A percentile compares a stretch with the other conserved stretches of the same genome.
phyloP scores from a whole-genome alignment of 1,284 basidiomycete genomes.

The Inonotus obliquus region DNA sequence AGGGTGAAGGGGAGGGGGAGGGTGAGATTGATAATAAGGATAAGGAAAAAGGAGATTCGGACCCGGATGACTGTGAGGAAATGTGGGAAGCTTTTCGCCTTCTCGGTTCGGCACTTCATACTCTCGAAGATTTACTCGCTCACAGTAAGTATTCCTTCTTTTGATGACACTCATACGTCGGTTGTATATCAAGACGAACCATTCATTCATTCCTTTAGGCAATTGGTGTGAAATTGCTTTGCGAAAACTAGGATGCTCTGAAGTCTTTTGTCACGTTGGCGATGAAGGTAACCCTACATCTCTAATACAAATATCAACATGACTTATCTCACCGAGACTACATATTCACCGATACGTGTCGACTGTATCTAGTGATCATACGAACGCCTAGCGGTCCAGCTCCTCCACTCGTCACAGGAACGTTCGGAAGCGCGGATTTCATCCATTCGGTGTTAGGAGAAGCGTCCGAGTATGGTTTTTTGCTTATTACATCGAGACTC shows the following conservation, averaged over 20 bases:
- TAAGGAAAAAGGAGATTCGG: too few relatives aligned
- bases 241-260: constrained; percentile 39
- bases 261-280: constrained; percentile 57
- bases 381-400: constrained; percentile 45
- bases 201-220: background rate
- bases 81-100: constrained; percentile 23
- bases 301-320: too few relatives aligned
- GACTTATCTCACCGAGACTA: too few relatives aligned
- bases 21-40: too few relatives aligned
- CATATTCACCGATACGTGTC: background rate
- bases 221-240: constrained; percentile 44
- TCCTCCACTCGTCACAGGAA: constrained; percentile 50
- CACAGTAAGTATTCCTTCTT: constrained; percentile 33
- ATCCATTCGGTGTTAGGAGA: constrained; percentile 34
- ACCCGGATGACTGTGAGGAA: constrained; percentile 12
- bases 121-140: constrained; percentile 44
- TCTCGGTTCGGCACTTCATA: constrained; percentile 40
- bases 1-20: background rate
- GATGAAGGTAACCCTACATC: constrained; percentile 31
- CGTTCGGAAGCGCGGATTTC: constrained; percentile 52
- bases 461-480: constrained; percentile 32
- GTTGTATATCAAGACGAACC: background rate
- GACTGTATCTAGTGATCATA: constrained; percentile 25
- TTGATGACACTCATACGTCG: background rate
- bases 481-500: too few relatives aligned